Base-by-base conservation (phyloP, 164 flowering plant genomes). In the Vitis rupestris region DNA sequence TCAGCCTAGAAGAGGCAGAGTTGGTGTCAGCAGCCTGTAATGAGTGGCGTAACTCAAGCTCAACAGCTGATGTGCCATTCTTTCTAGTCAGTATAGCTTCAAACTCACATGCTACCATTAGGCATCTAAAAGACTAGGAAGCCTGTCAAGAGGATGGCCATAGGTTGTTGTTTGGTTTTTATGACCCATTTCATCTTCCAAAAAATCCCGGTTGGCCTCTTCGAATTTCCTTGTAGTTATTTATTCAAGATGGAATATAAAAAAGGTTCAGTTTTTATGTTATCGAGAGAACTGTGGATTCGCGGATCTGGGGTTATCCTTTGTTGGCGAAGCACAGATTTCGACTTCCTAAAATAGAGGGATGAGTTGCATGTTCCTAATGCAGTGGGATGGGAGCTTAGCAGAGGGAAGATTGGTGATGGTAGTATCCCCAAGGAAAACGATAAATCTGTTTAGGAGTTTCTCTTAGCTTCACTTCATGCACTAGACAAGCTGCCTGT, bases 171-270 rank as follows among this genome's bases (percentile, higher is more conserved):
- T 95, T 90, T 86, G 97, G 97, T 9, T 95, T 95, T 73, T 95
- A 91, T 82, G 99, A 95, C 67, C 98, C 99, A 30, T 93, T 93
- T 70, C 88, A n/a, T 84, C 93, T 85, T 76, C 89, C 86, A 60
- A 88, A 78, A 67, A 81, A 89, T 78, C 99, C 99, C 16, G 95
- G 99, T 53, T 95, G 99, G 98, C 98, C 98, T 68, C 98, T 95
- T 59, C 92, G 98, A 95, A 93, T 85, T 88, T 84, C 65, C 85
- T 95, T 23, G 89, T 90, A 14, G 80, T 87, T 69, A 84, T 93
- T 65, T 85, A 60, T 69, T 69, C 86, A 50, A 89, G 91, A 84
- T 93, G 99, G 97, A 81, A 80, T 60, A 63, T 89, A 49, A 78
- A 76, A 56, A 81, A 72, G 68, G 83, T 93, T 74, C 75, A 54